Base-by-base conservation (phyloP, 495 filamentous ascomycete genomes). In the Glutinoglossum americanum region DNA sequence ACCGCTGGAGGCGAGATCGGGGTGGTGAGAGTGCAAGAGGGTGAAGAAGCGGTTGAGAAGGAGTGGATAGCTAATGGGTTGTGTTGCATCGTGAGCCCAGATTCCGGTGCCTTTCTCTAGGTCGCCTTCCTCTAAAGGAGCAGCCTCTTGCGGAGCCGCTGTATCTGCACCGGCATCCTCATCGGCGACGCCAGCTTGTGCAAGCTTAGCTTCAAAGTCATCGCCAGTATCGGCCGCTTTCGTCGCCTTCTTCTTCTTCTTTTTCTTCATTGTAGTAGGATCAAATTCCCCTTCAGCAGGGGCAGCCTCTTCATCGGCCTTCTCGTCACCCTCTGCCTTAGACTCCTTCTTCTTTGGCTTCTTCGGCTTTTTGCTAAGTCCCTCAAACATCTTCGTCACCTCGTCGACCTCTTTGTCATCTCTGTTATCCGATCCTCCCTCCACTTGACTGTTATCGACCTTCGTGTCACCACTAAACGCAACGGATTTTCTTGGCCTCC, bases 41-140 rank as follows among this genome's bases (percentile, higher is more conserved):
- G 81, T 84, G 75, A 94, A 98, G 76, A 98, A 97, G 64, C 92
- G 83, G 61, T 73, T 75, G 58, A 96, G 79, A 49, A 96, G 80
- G 27, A 86, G 75, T 64, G 83, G 77, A 78, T 95, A 97, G 66
- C 75, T 81, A 69, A 97, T 84, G 48, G 80, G 66, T 64, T 79
- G 76, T 45, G 78, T 80, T 60, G 81, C 78, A 65, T 87, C 80
- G 72, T 95, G 88, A 59, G 74, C 70, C 89, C 90, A 97, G 69
- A 98, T 85, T 60, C 93, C 93, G 25, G 90, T 97, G 35, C 93
- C 93, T 63, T 86, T 79, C 59, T 87, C 80, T 73, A 84, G 79
- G 63, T 97, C 90, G 59, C 89, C 93, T 13, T 73, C 73, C 61
- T 77, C 72, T 2, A 78, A 59, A 61, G 75, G 73, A 56, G 68